Base-by-base conservation (phyloP, 495 filamentous ascomycete species). In the Penicillium steckii region DNA sequence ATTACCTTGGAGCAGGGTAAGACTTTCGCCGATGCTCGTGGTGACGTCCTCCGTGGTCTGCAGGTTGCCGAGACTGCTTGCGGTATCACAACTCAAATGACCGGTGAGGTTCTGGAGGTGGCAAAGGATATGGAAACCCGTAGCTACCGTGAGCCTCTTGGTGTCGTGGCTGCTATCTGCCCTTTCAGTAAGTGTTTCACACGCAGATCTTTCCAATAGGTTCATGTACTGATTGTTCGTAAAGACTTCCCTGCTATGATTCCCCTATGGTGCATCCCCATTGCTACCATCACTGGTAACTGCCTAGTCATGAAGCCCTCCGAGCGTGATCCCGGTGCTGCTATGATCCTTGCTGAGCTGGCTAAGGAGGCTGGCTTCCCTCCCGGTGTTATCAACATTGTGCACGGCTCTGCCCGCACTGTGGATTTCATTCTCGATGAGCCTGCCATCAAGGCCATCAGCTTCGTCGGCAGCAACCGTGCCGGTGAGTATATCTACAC, bases 231-330 rank as follows among this genome's bases (percentile, higher is more conserved):
- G 30, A 61, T 41, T 46, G 0, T 26, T 13, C 29, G 15, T n/a
- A 15, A 57, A 95, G 90, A 98, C 77, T 99, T 99, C 77, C 94
- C 94, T 35, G 94, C 94, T 57, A 99, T 99, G 94, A 99, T 99
- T 71, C 94, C 94, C 17, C 78, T 99, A 8, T 99, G 94, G 94
- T 95, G 82, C 47, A 95, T 97, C 48, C 95, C 94, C 17, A 85
- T 97, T 64, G 95, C 94, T 33, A 96, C 91, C 10, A 83, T 95
- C 2, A 95, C 90, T 9, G 95, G 94, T 44, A 99, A 99, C 76
- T 94, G 89, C 23, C 73, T 97, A 53, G 84, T 99, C 60, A 72
- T 99, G 50, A 99, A 99, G 81, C 94, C 94, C 3, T 99, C 94
- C 0, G 94, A 99, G 77, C 89, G 94, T 54, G 94, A 97, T 56